These are phyloP conservation scores for Lasiodiplodia citricola DNA, from an alignment of 2,329 filamentous ascomycete genomes.

Conservation along the genomic window DNA sequence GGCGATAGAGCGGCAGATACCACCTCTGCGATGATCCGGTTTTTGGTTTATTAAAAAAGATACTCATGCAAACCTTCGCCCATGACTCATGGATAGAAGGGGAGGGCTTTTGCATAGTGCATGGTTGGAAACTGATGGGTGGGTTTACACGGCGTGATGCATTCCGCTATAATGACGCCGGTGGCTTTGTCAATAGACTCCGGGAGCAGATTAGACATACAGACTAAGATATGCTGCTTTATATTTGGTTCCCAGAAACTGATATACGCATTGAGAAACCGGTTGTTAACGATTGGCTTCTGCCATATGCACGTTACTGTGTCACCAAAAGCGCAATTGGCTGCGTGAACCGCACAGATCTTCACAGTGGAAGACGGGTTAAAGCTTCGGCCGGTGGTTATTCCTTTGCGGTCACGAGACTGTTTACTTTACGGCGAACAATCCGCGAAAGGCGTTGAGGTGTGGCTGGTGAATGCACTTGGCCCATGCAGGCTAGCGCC, in stretches of 20 bases:
- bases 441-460: background rate
- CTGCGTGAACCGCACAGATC: background rate
- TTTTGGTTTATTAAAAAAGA: constrained; percentile 16
- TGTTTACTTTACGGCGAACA: no score
- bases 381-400: no score
- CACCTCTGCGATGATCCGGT: constrained; percentile 17
- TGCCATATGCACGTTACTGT: background rate
- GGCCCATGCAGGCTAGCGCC: constrained; percentile 3
- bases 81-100: constrained; percentile 10
- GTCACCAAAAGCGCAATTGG: background rate
- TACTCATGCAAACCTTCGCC: constrained; percentile 5
- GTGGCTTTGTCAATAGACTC: constrained; percentile 15
- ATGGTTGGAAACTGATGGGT: constrained; percentile 11
- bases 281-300: background rate
- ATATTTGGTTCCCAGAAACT: background rate
- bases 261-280: background rate
- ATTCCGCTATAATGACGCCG: constrained; percentile 16
- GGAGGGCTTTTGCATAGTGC: constrained; percentile 9
- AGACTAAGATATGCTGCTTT: constrained; percentile 9
- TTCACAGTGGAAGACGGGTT: no score
- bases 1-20: constrained; percentile 24
- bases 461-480: constrained; percentile 5
- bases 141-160: background rate
- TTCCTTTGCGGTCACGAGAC: no score
- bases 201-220: constrained; percentile 12